A percentile compares a stretch with the other conserved stretches of the same genome.
These are phyloP conservation scores for Globisporangium radiosum DNA, from an alignment of 352 stramenopile species.

Conservation along the genomic window DNA sequence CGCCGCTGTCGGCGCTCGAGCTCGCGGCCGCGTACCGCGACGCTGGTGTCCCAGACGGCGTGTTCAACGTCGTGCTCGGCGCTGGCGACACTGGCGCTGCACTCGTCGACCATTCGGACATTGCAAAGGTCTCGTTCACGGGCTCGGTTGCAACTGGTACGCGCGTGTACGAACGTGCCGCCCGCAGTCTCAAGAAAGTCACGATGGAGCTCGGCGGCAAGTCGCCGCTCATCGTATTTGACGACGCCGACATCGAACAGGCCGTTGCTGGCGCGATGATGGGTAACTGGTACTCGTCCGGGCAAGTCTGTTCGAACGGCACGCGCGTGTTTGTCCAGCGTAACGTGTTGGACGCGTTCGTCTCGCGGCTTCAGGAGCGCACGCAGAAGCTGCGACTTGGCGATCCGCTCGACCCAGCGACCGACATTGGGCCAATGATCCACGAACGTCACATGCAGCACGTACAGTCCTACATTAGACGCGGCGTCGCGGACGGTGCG, in stretches of 20 bases:
- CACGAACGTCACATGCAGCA: constrained; percentile 69
- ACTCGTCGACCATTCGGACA: constrained; percentile 39
- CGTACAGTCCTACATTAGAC: constrained; percentile 66
- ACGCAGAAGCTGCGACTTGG: constrained; percentile 73
- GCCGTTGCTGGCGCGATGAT: constrained; percentile 79
- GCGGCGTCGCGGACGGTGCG: constrained; percentile 47
- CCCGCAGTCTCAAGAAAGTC: constrained; percentile 77
- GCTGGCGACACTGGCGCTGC: constrained; percentile 48
- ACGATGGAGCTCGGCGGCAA: constrained; percentile 90
- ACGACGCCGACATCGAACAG: constrained; percentile 76
- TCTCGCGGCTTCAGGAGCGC: constrained; percentile 70
- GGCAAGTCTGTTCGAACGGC: constrained; percentile 88
- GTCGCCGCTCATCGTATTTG: constrained; percentile 83
- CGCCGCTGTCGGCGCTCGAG: constrained; percentile 62
- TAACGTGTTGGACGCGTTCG: constrained; percentile 77
- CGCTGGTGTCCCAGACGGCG: constrained; percentile 58
- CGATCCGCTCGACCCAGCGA: constrained; percentile 72
- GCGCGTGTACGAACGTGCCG: constrained; percentile 63
- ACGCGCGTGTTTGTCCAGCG: constrained; percentile 88
- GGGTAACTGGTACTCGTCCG: constrained; percentile 84
- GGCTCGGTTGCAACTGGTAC: constrained; percentile 69
- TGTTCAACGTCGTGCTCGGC: constrained; percentile 79
- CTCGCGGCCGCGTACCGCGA: constrained; percentile 64
- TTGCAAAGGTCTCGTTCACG: constrained; percentile 86
- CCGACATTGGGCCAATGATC: constrained; percentile 87